A percentile compares a stretch with the other conserved stretches of the same genome.
These are phyloP conservation scores for Lepiota venenata DNA, from an alignment of 768 basidiomycete genomes.

Conservation along the genomic window DNA sequence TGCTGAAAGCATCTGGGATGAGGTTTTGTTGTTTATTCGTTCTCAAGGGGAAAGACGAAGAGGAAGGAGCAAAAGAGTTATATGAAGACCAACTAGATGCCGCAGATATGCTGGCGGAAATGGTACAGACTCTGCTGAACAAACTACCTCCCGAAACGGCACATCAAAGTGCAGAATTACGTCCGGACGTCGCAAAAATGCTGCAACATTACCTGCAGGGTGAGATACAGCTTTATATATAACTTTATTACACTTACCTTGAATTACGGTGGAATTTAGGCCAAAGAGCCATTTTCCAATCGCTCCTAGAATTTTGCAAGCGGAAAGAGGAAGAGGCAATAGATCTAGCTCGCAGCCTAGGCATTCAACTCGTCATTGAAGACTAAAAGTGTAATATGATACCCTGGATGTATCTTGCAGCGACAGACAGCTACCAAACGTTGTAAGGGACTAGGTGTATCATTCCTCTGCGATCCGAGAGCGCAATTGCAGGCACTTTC, in stretches of 20 bases:
- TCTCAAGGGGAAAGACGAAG: constrained; percentile 20
- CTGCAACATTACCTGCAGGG: constrained; percentile 66
- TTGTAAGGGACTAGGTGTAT: no score
- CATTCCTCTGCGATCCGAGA: no score
- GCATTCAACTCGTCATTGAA: constrained; percentile 53
- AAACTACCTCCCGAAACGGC: constrained; percentile 39
- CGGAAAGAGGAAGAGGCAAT: constrained; percentile 46
- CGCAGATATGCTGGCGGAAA: constrained; percentile 59
- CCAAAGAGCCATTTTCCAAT: constrained; percentile 54
- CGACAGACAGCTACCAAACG: no score
- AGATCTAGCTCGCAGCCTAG: constrained; percentile 44
- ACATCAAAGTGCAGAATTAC: constrained; percentile 24
- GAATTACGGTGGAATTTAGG: constrained; percentile 25
- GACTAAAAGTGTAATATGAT: constrained; percentile 16
- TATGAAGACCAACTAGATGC: constrained; percentile 71
- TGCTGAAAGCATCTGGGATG: constrained; percentile 58
- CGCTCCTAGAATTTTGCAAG: constrained; percentile 46
- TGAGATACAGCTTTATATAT: constrained; percentile 18
- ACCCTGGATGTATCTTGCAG: neutral
- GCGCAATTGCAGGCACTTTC: no score
- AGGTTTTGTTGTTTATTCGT: constrained; percentile 31
- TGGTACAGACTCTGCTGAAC: constrained; percentile 52
- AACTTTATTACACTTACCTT: neutral
- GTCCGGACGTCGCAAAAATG: constrained; percentile 64
- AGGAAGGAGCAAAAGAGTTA: constrained; percentile 22